These are phyloP conservation scores for Kurtzmaniella cleridarum DNA, from an alignment of 805 yeast genomes.

Conservation along the genomic window DNA sequence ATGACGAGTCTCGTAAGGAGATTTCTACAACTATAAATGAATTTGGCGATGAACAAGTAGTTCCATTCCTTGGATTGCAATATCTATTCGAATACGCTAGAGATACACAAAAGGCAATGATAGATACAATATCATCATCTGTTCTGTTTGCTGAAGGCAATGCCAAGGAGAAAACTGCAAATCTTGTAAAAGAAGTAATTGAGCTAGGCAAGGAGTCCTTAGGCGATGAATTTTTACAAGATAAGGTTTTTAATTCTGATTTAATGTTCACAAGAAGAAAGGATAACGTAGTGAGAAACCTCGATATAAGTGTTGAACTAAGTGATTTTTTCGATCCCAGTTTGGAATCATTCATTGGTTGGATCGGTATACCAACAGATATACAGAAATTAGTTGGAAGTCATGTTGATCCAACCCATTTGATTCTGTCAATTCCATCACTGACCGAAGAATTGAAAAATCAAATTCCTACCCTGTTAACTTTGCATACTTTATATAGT, in stretches of 20 bases:
- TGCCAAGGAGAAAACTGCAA: constrained; percentile 59
- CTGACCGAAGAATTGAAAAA: constrained; percentile 26
- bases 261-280: constrained; percentile 78
- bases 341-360: constrained; percentile 48
- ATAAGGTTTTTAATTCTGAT: constrained; percentile 60
- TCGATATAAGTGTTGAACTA: constrained; percentile 56
- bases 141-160: constrained; percentile 61
- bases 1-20: constrained; percentile 51
- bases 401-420: constrained; percentile 16
- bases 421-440: constrained; percentile 25
- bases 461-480: constrained; percentile 31
- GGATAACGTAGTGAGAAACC: constrained; percentile 54
- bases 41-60: constrained; percentile 47
- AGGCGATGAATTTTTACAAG: constrained; percentile 56
- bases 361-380: constrained; percentile 37
- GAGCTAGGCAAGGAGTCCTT: constrained; percentile 57
- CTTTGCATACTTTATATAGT: constrained; percentile 36
- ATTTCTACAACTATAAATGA: constrained; percentile 48
- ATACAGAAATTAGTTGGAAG: constrained; percentile 2
- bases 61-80: constrained; percentile 58
- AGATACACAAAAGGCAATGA: constrained; percentile 62
- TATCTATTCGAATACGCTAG: constrained; percentile 64
- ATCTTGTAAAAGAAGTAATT: constrained; percentile 58
- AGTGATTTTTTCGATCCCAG: constrained; percentile 81
- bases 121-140: constrained; percentile 56